A percentile compares a stretch with the other conserved stretches of the same genome.
Evolutionary conservation across 2,329 filamentous ascomycete genomes (phyloP).

Genomic region (Teratosphaeria zuluensis): DNA sequence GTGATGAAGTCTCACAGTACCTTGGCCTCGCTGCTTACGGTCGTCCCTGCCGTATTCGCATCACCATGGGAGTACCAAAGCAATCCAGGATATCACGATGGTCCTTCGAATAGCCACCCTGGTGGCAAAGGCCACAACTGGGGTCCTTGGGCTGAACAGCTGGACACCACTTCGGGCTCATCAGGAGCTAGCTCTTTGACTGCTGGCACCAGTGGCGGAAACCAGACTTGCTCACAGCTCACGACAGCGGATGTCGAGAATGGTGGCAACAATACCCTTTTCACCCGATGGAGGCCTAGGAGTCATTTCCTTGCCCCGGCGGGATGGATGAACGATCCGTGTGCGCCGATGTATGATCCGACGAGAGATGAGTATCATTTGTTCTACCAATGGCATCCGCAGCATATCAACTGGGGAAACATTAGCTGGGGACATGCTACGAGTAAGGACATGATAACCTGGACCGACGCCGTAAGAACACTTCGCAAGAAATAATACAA

Average conservation of each 20-base stretch:
- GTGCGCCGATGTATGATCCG: constrained; percentile 42
- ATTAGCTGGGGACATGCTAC: constrained; percentile 45
- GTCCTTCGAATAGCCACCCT: no score
- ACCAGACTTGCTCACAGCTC: constrained; percentile 15
- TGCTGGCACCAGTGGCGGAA: background rate
- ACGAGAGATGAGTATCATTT: constrained; percentile 41
- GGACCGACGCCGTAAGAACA: constrained; percentile 11
- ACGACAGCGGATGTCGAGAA: constrained; percentile 22
- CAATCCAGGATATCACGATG: no score
- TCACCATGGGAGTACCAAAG: background rate
- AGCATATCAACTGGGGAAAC: constrained; percentile 40
- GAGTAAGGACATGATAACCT: constrained; percentile 39
- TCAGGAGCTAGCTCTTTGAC: background rate
- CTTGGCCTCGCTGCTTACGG: background rate
- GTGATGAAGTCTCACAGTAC: background rate
- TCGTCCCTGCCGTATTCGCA: background rate
- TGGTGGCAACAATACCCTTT: constrained; percentile 40
- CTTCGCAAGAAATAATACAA: background rate
- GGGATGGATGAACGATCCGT: constrained; percentile 40
- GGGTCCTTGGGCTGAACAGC: background rate
- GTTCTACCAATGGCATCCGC: constrained; percentile 44
- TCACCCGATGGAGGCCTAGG: constrained; percentile 38
- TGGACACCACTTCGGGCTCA: background rate
- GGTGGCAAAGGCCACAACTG: background rate
- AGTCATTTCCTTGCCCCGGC: constrained; percentile 40